These are phyloP conservation scores for Beauveria caledonica DNA, from an alignment of 2,329 filamentous ascomycete genomes.

Conservation along the genomic window DNA sequence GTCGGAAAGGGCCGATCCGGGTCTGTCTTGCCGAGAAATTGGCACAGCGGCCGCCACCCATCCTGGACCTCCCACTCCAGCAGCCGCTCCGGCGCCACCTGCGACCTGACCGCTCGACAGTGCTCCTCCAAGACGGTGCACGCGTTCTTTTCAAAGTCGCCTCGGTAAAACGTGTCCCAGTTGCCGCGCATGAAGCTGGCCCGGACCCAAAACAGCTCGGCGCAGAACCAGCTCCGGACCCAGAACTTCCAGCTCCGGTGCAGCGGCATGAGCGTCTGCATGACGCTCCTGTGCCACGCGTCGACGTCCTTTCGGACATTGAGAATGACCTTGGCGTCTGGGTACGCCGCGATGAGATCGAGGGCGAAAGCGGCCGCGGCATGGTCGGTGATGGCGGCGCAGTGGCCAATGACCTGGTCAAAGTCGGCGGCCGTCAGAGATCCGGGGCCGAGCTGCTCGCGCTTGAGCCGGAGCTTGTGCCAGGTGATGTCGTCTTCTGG, in stretches of 20 bases:
- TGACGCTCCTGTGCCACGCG: constrained; percentile 29
- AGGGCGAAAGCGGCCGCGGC: constrained; percentile 11
- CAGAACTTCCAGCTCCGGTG: background rate
- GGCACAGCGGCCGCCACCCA: constrained; percentile 34
- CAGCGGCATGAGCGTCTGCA: constrained; percentile 15
- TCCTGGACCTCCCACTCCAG: constrained; percentile 31
- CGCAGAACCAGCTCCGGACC: constrained; percentile 20
- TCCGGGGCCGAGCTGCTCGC: background rate
- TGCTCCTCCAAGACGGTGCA: background rate
- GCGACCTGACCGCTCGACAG: background rate
- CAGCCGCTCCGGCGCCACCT: constrained; percentile 20
- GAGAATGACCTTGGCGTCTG: constrained; percentile 39
- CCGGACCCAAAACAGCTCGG: constrained; percentile 24
- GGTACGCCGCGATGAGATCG: constrained; percentile 5
- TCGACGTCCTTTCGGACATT: constrained; percentile 27
- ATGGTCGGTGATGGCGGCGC: constrained; percentile 9
- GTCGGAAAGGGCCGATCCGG: constrained; percentile 26
- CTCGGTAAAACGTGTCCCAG: background rate
- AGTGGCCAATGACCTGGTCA: constrained; percentile 10
- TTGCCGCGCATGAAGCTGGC: background rate
- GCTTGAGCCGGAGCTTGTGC: constrained; percentile 1
- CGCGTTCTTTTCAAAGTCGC: background rate
- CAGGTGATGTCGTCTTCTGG: background rate
- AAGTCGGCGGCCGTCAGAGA: constrained; percentile 5
- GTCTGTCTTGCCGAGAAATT: constrained; percentile 28